Percentiles rank a stretch among this genome's conserved stretches.
These are phyloP conservation scores for Gossypium armourianum DNA, from an alignment of 441 rosid species.

Conservation along the genomic window DNA sequence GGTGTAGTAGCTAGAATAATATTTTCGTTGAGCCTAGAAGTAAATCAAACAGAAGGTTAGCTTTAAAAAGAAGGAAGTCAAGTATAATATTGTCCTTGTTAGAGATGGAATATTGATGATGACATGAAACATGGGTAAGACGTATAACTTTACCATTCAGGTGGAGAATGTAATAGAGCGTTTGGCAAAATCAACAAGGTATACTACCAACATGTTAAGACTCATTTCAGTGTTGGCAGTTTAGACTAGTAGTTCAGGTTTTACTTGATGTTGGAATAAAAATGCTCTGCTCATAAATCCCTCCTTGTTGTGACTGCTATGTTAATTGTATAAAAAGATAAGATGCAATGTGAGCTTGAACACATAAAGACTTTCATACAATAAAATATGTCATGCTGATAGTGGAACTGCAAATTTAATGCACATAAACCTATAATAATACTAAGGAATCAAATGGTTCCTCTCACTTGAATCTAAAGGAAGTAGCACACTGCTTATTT, in stretches of 20 bases:
- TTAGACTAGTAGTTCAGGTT: background rate
- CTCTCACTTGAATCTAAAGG: background rate
- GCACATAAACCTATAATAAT: background rate
- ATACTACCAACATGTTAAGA: background rate
- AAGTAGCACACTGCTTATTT: background rate
- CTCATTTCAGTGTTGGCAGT: background rate
- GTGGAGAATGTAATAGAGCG: background rate
- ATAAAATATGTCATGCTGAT: background rate
- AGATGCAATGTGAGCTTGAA: background rate
- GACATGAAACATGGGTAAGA: background rate
- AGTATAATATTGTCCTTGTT: background rate
- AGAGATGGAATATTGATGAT: background rate
- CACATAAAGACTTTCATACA: background rate
- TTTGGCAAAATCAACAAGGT: background rate
- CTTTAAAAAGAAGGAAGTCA: background rate
- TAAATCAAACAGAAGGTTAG: constrained; percentile 11
- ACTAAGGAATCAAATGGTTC: background rate
- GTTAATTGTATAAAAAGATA: background rate
- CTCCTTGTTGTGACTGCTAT: background rate
- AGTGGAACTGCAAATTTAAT: background rate
- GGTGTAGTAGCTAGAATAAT: constrained; percentile 52
- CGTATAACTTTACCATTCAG: background rate
- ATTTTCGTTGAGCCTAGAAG: constrained; percentile 53
- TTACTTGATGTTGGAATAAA: background rate
- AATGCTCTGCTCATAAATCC: background rate